These are phyloP conservation scores for Platanthera zijinensis DNA, from an alignment of 106 monocot species.

Conservation along the genomic window DNA sequence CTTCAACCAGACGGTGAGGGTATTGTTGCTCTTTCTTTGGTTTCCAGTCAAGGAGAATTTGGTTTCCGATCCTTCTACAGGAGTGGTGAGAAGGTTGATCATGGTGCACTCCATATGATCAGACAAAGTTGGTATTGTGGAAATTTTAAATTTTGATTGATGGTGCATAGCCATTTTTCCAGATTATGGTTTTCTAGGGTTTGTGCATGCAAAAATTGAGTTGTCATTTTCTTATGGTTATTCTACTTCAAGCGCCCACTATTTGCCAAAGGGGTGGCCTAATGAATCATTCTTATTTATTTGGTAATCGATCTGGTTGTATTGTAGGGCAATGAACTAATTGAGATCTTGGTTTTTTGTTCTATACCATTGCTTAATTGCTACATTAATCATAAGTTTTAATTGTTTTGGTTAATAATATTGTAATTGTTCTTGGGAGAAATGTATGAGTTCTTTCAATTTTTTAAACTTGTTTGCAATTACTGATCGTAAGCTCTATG, in stretches of 20 bases:
- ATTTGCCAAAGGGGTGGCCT: background rate
- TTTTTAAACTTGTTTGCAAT: too few relatives aligned
- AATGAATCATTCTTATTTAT: background rate
- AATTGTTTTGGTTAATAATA: too few relatives aligned
- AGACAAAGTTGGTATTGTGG: background rate
- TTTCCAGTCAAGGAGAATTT: constrained; percentile 38
- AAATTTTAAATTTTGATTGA: background rate
- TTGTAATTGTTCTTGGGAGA: too few relatives aligned
- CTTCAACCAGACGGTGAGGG: constrained; percentile 40
- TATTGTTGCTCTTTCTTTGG: constrained; percentile 39
- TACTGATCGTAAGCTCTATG: too few relatives aligned
- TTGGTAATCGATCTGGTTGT: background rate
- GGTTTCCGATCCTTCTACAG: constrained; percentile 43
- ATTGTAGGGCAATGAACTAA: too few relatives aligned
- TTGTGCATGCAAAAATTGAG: background rate
- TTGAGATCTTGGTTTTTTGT: background rate
- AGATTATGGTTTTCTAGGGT: background rate
- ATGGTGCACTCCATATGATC: background rate
- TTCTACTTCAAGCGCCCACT: background rate
- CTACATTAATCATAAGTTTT: too few relatives aligned
- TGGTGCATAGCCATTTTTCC: background rate
- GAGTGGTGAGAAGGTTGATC: constrained; percentile 7
- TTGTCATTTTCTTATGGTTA: background rate
- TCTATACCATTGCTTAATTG: too few relatives aligned
- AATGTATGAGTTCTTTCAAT: too few relatives aligned